phyloP scores from a whole-genome alignment of 306 rosid species.

The Casuarina cunninghamiana region DNA sequence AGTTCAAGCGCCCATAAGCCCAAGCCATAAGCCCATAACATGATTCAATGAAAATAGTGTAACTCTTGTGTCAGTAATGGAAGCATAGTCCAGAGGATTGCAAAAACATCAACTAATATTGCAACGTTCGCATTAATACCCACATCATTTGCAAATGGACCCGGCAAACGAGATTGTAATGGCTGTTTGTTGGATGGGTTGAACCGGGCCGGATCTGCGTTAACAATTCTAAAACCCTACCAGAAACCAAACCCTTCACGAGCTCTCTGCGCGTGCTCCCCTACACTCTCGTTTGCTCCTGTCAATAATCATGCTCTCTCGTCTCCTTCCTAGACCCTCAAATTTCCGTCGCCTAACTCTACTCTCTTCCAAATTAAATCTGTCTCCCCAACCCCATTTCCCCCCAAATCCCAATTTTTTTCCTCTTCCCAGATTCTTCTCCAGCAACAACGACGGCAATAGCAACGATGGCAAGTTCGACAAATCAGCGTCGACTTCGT shows the following conservation, averaged over 20 bases:
- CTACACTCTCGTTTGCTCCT: background rate
- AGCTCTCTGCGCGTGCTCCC: background rate
- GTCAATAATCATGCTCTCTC: constrained; percentile 70
- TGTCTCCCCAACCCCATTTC: constrained; percentile 24
- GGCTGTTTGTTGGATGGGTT: too few species aligned
- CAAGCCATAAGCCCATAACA: too few species aligned
- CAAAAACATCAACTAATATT: too few species aligned
- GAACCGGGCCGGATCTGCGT: background rate
- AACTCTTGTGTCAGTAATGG: too few species aligned
- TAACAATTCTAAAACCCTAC: constrained; percentile 8
- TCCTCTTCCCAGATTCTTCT: constrained; percentile 43
- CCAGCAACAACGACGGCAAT: constrained; percentile 25
- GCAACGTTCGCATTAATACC: too few species aligned
- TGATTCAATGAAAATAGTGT: too few species aligned
- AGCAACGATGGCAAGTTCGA: constrained; percentile 33
- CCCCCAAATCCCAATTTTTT: constrained; percentile 16
- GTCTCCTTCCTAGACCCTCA: constrained; percentile 69
- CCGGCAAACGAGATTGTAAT: too few species aligned
- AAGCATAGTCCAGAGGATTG: too few species aligned
- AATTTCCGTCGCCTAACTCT: constrained; percentile 54
- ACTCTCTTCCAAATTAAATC: constrained; percentile 31
- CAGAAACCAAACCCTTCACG: background rate
- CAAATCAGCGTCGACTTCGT: constrained; percentile 25
- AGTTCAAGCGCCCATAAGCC: too few species aligned
- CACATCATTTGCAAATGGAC: too few species aligned